A percentile compares a stretch with the other conserved stretches of the same genome.
phyloP scores from a whole-genome alignment of 139 green algal genomes.

The Tetradesmus obliquus region DNA sequence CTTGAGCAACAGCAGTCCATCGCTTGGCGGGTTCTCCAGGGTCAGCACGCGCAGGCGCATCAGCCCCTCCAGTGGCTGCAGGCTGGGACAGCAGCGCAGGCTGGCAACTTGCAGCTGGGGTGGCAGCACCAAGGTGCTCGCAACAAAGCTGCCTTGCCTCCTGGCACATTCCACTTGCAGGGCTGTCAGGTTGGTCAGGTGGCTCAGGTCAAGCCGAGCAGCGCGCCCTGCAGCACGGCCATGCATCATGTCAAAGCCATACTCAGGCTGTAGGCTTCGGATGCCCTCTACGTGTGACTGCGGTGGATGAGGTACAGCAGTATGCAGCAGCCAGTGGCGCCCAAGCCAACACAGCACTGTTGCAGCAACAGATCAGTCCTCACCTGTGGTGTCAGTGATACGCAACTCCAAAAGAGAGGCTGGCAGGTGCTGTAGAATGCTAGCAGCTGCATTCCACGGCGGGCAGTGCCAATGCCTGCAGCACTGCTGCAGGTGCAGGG shows the following conservation, averaged over 20 bases:
- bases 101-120: background rate
- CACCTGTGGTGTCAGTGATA: background rate
- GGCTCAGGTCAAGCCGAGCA: background rate
- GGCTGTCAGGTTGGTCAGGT: background rate
- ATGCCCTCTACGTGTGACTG: too few species aligned
- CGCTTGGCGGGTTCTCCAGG: background rate
- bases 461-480: background rate
- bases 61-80: background rate
- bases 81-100: background rate
- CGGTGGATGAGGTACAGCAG: too few species aligned
- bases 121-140: background rate
- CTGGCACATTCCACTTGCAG: background rate
- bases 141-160: background rate
- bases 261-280: too few species aligned
- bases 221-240: background rate
- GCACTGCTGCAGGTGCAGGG: background rate
- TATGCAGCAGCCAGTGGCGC: too few species aligned
- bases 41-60: background rate
- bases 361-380: background rate
- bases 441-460: background rate
- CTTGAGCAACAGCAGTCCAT: background rate
- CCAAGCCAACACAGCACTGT: too few species aligned
- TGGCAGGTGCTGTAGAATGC: background rate
- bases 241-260: too few species aligned
- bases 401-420: background rate